Evolutionary conservation across 169 alveolate species (phyloP).

Genomic region (Toxoplasma gondii): DNA sequence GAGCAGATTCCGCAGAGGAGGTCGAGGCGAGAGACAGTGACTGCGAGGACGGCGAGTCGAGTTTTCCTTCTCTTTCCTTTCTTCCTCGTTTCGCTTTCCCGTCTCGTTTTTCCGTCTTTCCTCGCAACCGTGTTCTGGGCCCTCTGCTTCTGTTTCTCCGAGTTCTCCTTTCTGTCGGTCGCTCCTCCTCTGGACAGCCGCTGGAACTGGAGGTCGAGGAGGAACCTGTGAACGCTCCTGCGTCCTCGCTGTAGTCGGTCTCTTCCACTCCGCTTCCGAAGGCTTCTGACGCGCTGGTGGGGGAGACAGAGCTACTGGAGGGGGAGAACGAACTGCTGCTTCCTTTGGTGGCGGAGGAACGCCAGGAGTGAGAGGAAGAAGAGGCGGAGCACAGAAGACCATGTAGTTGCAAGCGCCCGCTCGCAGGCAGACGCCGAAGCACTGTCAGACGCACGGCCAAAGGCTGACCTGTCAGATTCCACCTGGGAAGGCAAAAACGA

Average conservation of each 20-base stretch:
- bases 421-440: neutral
- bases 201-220: neutral
- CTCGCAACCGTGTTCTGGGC: too few relatives aligned
- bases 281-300: too few relatives aligned
- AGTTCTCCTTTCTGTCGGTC: neutral
- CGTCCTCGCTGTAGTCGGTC: neutral
- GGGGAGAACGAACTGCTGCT: neutral
- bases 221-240: neutral
- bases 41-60: neutral
- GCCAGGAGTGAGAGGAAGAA: neutral
- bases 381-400: neutral
- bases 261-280: too few relatives aligned
- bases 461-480: conserved; percentile 66
- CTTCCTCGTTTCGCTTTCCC: too few relatives aligned
- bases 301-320: neutral
- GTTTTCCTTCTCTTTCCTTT: too few relatives aligned
- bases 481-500: conserved; percentile 27
- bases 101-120: too few relatives aligned
- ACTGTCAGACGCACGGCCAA: conserved; percentile 39
- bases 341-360: neutral
- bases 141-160: too few relatives aligned
- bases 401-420: neutral
- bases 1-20: neutral
- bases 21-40: neutral
- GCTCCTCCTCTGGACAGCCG: neutral